A percentile compares a stretch with the other conserved stretches of the same genome.
These are phyloP conservation scores for Backusella luteola DNA, from an alignment of 192 early-diverging fungal species.

Conservation along the genomic window DNA sequence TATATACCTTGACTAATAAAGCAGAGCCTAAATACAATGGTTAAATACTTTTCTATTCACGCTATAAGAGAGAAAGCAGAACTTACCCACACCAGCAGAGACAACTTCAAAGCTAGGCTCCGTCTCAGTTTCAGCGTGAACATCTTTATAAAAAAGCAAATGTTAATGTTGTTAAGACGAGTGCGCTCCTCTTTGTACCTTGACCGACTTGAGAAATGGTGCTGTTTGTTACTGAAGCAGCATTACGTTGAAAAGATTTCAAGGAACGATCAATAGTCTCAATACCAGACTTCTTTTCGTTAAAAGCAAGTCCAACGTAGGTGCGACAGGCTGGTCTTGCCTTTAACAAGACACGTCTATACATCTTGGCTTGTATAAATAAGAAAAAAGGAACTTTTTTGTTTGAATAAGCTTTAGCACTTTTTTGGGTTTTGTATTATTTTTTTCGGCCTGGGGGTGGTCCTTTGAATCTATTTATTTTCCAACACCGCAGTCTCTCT, in stretches of 20 bases:
- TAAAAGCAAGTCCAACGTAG: slow-evolving; percentile 24
- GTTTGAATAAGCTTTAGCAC: background rate
- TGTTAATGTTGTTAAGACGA: background rate
- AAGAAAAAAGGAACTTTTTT: slow-evolving; percentile 2
- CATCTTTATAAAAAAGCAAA: slow-evolving; percentile 29
- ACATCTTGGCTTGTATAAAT: background rate
- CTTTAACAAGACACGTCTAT: slow-evolving; percentile 7
- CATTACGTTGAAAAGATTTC: slow-evolving; percentile 22
- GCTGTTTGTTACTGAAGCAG: background rate
- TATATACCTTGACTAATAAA: slow-evolving; percentile 32
- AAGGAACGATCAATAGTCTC: slow-evolving; percentile 24
- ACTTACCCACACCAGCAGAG: slow-evolving; percentile 44
- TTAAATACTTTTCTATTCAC: background rate
- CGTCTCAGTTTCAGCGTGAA: slow-evolving; percentile 35
- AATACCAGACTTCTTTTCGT: background rate
- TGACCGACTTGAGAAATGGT: slow-evolving; percentile 21
- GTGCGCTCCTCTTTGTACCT: slow-evolving; percentile 2
- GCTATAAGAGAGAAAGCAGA: background rate
- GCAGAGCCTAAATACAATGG: slow-evolving; percentile 23
- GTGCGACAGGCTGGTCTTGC: background rate
- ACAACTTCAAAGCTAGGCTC: slow-evolving; percentile 57
- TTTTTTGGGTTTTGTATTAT: background rate
- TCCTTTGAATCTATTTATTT: background rate
- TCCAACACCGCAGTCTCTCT: background rate
- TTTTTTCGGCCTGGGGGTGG: background rate